Base-by-base conservation (phyloP, 2,329 filamentous ascomycete species). In the Colletotrichum cuscutae region DNA sequence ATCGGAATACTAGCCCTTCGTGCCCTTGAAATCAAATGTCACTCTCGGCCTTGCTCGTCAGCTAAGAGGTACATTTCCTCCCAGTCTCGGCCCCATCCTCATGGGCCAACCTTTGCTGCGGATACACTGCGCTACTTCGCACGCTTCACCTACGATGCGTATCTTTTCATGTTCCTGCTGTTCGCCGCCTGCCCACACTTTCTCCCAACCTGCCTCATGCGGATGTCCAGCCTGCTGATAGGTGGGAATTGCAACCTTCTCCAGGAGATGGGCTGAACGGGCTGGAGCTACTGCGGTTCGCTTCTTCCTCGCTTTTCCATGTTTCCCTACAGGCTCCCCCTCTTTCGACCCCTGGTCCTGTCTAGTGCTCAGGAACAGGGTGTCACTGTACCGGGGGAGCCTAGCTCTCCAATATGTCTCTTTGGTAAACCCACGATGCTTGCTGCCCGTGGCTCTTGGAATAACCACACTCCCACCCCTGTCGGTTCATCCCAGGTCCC, bases 131-230 rank as follows among this genome's bases (percentile, higher is more conserved):
- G 42, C 42, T 49, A 49, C 42, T 49, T 49, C 19, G 42, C 19
- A 49, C 42, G 62, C 49, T 46, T 46, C 52, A 65, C 59, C 57
- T 60, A 42, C 59, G 53, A 49, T 22, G 62, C 67, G 53, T 54
- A 65, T 42, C 28, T 65, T 22, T 19, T 49, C 52, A 62, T 65
- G 63, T 75, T 69, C 61, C 62, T 69, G 49, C 61, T 68, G 53
- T 61, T 67, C 64, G 62, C 57, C 73, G 65, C 72, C 68, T 62
- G 65, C 66, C 68, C 56, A 69, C 63, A 35, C 68, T 68, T 60
- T 49, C 42, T 54, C 68, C 52, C 69, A 74, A 77, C 76, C 78
- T 78, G 75, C 78, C 78, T 79, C 78, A 80, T 80, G 77, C 60
- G 76, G 76, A 73, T 74, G 68, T 68, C 73, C 30, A 69, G 65